A percentile compares a stretch with the other conserved stretches of the same genome.
These are phyloP conservation scores for Fragilariopsis cylindrus DNA, from an alignment of 108 stramenopile genomes.

Conservation along the genomic window DNA sequence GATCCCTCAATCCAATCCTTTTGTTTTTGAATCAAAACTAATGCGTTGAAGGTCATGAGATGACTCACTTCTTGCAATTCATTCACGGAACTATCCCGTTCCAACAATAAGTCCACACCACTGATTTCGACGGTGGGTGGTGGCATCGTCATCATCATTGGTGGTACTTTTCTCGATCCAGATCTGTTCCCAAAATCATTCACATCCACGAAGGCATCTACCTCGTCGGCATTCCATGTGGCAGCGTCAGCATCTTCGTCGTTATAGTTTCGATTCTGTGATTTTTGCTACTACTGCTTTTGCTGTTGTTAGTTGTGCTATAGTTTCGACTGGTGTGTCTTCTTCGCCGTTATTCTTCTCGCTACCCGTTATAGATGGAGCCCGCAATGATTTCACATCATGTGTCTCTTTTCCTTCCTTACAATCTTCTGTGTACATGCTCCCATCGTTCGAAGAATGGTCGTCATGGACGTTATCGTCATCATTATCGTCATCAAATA, in stretches of 20 bases:
- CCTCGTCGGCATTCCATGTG: constrained; percentile 14
- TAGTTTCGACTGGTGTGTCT: background rate
- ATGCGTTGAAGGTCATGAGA: constrained; percentile 19
- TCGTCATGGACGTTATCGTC: background rate
- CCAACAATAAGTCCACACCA: constrained; percentile 12
- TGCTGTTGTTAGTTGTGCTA: background rate
- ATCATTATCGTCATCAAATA: too few species aligned
- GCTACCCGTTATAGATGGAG: background rate
- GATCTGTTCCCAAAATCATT: background rate
- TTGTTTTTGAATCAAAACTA: constrained; percentile 20
- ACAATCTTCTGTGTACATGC: background rate
- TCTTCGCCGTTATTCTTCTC: background rate
- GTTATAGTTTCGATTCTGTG: background rate
- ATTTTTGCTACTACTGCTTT: background rate
- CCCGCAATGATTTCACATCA: background rate
- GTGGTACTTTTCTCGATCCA: background rate
- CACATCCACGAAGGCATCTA: constrained; percentile 7
- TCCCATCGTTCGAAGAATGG: constrained; percentile 10
- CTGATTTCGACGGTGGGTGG: constrained; percentile 1
- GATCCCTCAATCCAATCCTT: constrained; percentile 23
- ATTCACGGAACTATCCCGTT: constrained; percentile 6
- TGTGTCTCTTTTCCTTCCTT: background rate
- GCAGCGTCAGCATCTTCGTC: constrained; percentile 12
- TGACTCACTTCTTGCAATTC: constrained; percentile 16
- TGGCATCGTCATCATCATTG: background rate